Base-by-base conservation (phyloP, 1,284 basidiomycete genomes). In the Cystobasidiaceae sp. region DNA sequence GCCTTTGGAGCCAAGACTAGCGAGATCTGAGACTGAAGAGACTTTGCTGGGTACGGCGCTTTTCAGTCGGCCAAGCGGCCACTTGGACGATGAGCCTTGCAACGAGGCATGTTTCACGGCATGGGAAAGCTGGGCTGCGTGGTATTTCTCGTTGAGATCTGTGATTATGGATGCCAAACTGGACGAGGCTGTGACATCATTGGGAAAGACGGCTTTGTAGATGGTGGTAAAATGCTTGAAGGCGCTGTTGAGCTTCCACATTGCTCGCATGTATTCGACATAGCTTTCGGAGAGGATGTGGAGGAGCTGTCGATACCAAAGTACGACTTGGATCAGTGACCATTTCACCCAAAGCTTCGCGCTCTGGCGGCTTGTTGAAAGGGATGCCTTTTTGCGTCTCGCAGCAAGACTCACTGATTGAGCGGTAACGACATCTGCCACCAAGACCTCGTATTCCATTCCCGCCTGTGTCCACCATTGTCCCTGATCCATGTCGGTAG, bases 221-320 rank as follows among this genome's bases (percentile, higher is more conserved):
- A 67, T 58, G 8, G 51, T 8, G n/a, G 51, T 28, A 51, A 68
- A 67, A 19, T 65, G 64, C 44, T 71, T 71, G 68, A 69, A 71
- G 6, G 69, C 61, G 17, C 50, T 56, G 34, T 72, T 73, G 43
- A 73, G 67, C 58, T 73, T 73, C 59, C 50, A 73, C 17, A 72
- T 34, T 8, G 69, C 71, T 43, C 66, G 58, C 37, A 66, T 65
- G 34, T 69, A 70, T 37, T 67, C 57, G 11, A 54, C 49, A 44
- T 71, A 72, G 8, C 49, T 59, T 44, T 73, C 71, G 44, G 55
- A 52, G 23, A 72, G 66, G n/a, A 73, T 61, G 41, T 71, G 69
- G 13, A 67, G 46, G 13, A 73, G 67, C 55, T 56, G 25, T 33
- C n/a, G 9, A 44, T 11, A 58, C n/a, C 11, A 3, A 51, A 32